Conservation (phyloP, 2,329 filamentous ascomycete species). For the Zymoseptoria tritici region DNA sequence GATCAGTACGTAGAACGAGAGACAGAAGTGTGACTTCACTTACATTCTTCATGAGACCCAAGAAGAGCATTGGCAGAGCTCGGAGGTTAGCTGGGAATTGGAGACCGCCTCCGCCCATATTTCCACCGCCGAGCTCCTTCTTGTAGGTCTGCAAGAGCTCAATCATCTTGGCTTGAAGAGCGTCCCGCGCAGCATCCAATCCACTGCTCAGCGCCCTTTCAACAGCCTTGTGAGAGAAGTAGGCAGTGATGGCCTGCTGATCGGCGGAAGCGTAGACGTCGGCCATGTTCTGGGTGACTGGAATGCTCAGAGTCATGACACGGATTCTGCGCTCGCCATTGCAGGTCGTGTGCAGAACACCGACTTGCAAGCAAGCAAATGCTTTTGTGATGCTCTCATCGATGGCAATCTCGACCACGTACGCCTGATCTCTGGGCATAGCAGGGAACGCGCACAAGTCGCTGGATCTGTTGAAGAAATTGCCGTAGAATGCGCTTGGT, state of each 20-base stretch:
- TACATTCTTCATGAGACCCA: slow-evolving; percentile 93
- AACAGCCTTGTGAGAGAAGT: slow-evolving; percentile 96
- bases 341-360: slow-evolving; percentile 93
- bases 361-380: slow-evolving; percentile 85
- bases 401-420: slow-evolving; percentile 96
- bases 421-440: slow-evolving; percentile 93
- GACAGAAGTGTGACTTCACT: slow-evolving; percentile 25
- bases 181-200: slow-evolving; percentile 83
- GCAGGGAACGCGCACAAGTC: slow-evolving; percentile 97
- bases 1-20: slow-evolving; percentile 20
- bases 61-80: slow-evolving; percentile 79
- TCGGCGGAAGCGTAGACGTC: slow-evolving; percentile 93
- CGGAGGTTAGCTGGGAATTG: slow-evolving; percentile 92
- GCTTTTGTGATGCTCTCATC: slow-evolving; percentile 90
- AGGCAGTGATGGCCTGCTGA: slow-evolving; percentile 84
- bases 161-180: slow-evolving; percentile 81
- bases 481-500: slow-evolving; percentile 98
- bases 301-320: slow-evolving; percentile 85
- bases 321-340: slow-evolving; percentile 94
- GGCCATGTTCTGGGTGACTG: slow-evolving; percentile 82
- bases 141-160: slow-evolving; percentile 93
- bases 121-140: slow-evolving; percentile 92
- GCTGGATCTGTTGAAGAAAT: slow-evolving; percentile 98
- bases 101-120: slow-evolving; percentile 83
- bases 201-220: slow-evolving; percentile 80